These are phyloP conservation scores for Trichoderma endophyticum DNA, from an alignment of 2,329 filamentous ascomycete species.

Conservation along the genomic window DNA sequence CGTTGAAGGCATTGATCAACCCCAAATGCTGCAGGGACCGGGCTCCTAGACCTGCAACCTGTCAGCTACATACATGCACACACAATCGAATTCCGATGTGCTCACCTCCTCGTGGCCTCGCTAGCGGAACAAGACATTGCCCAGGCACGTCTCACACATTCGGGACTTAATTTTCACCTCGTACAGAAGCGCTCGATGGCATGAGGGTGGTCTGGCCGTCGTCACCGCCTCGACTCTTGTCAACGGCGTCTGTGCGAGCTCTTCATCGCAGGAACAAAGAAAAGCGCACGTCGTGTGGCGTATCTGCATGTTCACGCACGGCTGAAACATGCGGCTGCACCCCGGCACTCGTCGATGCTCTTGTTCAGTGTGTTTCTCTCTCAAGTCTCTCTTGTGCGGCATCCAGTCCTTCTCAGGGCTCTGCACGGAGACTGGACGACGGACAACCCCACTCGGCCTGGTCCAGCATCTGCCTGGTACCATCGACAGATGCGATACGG, in stretches of 20 bases:
- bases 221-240: neutral
- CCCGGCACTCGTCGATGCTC: constrained; percentile 15
- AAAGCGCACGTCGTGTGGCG: constrained; percentile 12
- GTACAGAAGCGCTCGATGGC: neutral
- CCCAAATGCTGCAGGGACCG: neutral
- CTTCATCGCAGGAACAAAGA: constrained; percentile 10
- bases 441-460: neutral
- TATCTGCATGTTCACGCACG: constrained; percentile 12
- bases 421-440: neutral
- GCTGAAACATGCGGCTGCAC: constrained; percentile 20
- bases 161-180: neutral
- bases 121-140: neutral
- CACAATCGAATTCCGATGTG: neutral
- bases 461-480: constrained; percentile 2
- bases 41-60: neutral
- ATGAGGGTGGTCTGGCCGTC: neutral
- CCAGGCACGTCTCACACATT: neutral
- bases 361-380: neutral
- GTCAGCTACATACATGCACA: neutral
- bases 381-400: neutral
- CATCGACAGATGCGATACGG: constrained; percentile 14
- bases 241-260: neutral
- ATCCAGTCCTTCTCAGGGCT: neutral
- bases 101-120: neutral
- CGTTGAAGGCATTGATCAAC: neutral